phyloP scores from a whole-genome alignment of 257 asterid genomes.

The Solanum chilense region DNA sequence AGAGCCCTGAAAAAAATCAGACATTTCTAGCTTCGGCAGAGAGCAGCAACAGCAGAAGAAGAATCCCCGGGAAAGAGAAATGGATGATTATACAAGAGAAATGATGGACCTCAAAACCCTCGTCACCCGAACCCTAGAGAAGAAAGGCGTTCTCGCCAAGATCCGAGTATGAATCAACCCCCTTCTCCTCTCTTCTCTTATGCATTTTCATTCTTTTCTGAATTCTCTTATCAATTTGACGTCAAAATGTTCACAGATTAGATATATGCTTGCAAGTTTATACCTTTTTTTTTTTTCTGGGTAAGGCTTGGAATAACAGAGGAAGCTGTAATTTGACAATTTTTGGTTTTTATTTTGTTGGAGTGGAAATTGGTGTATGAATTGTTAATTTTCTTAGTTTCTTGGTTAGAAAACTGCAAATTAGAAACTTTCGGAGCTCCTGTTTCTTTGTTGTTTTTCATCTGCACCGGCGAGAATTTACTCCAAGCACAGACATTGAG shows the following conservation, averaged over 20 bases:
- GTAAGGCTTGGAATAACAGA: neutral
- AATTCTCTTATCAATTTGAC: neutral
- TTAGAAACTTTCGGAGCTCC: neutral
- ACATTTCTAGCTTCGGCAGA: neutral
- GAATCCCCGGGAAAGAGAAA: neutral
- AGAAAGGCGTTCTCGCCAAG: constrained; percentile 99
- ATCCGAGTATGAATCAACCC: constrained; percentile 53
- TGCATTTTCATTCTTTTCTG: neutral
- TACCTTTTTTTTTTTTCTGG: neutral
- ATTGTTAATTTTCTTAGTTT: neutral
- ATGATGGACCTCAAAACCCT: constrained; percentile 99
- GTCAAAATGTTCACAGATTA: neutral
- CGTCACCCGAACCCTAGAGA: constrained; percentile 93
- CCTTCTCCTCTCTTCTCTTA: neutral
- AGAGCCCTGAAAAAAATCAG: neutral
- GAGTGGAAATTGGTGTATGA: neutral
- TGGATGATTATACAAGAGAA: constrained; percentile 97
- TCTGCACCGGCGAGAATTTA: neutral
- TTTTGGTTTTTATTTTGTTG: neutral
- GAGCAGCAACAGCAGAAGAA: neutral
- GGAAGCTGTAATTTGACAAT: neutral
- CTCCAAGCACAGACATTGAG: neutral
- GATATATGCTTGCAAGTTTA: neutral
- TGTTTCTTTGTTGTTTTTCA: neutral
- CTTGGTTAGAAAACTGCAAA: neutral